These are phyloP conservation scores for Chlorophyllum brunneum DNA, from an alignment of 768 basidiomycete genomes.

Conservation along the genomic window DNA sequence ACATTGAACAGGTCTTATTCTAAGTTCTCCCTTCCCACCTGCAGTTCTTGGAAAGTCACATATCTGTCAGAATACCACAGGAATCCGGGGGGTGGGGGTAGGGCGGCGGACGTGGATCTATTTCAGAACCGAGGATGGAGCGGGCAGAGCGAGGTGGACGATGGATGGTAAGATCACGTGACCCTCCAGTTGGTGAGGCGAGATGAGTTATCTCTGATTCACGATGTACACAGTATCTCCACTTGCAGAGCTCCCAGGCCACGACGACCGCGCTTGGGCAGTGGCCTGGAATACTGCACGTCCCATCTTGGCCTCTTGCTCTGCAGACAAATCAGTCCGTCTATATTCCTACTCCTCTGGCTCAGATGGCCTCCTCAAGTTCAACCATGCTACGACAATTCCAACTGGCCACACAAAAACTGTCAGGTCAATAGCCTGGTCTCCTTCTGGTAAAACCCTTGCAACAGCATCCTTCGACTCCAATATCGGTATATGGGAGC, in stretches of 20 bases:
- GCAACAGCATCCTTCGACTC: constrained; percentile 95
- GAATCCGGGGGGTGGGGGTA: too few relatives aligned
- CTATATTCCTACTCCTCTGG: constrained; percentile 63
- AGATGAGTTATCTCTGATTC: constrained; percentile 1
- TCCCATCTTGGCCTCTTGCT: constrained; percentile 87
- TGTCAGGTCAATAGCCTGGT: constrained; percentile 83
- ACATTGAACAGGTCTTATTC: too few relatives aligned
- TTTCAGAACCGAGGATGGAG: too few relatives aligned
- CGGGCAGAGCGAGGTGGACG: too few relatives aligned
- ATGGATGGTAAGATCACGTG: background rate
- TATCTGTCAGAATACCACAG: background rate
- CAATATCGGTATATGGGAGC: constrained; percentile 89
- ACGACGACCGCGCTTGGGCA: constrained; percentile 84
- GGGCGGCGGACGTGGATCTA: too few relatives aligned
- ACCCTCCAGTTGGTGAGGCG: background rate
- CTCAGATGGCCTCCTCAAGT: constrained; percentile 25
- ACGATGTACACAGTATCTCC: constrained; percentile 2
- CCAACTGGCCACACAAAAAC: constrained; percentile 85
- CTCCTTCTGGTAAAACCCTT: constrained; percentile 80
- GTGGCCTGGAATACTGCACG: constrained; percentile 85
- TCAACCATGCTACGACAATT: constrained; percentile 61
- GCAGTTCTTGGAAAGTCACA: background rate
- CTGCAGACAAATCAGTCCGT: constrained; percentile 88
- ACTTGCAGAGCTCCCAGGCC: constrained; percentile 38
- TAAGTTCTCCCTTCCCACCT: too few relatives aligned